These are phyloP conservation scores for Clavaria fumosa DNA, from an alignment of 768 basidiomycete genomes.

Conservation along the genomic window DNA sequence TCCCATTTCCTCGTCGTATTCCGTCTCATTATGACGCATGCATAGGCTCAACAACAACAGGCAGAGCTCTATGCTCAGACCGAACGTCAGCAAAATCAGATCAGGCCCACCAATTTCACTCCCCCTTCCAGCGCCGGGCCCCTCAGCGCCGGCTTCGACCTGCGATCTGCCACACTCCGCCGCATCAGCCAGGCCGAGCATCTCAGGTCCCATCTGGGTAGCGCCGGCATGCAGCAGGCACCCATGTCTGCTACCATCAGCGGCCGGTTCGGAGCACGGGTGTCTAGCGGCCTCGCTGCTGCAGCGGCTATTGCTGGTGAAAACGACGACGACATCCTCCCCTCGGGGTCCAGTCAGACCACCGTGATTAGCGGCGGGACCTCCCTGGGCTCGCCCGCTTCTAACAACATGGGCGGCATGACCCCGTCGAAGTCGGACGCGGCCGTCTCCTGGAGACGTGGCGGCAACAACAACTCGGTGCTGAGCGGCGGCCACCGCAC, in stretches of 20 bases:
- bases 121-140: slow-evolving; percentile 68
- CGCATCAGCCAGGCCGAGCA: slow-evolving; percentile 57
- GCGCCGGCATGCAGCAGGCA: slow-evolving; percentile 38
- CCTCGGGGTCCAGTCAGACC: slow-evolving; percentile 45
- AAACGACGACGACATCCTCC: slow-evolving; percentile 13
- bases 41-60: slow-evolving; percentile 66
- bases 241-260: slow-evolving; percentile 74
- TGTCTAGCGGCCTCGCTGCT: no score
- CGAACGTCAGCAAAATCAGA: slow-evolving; percentile 29
- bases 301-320: not conserved
- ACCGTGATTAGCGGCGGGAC: slow-evolving; percentile 62
- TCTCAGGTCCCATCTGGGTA: slow-evolving; percentile 42
- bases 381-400: slow-evolving; percentile 39
- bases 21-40: no score
- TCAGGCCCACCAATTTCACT: slow-evolving; percentile 34
- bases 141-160: slow-evolving; percentile 43
- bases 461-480: slow-evolving; percentile 55
- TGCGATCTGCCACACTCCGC: slow-evolving; percentile 42
- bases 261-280: slow-evolving; percentile 61
- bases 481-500: slow-evolving; percentile 45
- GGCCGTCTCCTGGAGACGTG: slow-evolving; percentile 69
- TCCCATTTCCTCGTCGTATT: no score
- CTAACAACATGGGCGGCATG: slow-evolving; percentile 22
- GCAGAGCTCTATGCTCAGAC: slow-evolving; percentile 50
- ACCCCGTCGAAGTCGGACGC: slow-evolving; percentile 69